Evolutionary conservation across 345 rosid species (phyloP), one percentile per base, ranked within the genome.

Genomic region (Erodium maritimum): DNA sequence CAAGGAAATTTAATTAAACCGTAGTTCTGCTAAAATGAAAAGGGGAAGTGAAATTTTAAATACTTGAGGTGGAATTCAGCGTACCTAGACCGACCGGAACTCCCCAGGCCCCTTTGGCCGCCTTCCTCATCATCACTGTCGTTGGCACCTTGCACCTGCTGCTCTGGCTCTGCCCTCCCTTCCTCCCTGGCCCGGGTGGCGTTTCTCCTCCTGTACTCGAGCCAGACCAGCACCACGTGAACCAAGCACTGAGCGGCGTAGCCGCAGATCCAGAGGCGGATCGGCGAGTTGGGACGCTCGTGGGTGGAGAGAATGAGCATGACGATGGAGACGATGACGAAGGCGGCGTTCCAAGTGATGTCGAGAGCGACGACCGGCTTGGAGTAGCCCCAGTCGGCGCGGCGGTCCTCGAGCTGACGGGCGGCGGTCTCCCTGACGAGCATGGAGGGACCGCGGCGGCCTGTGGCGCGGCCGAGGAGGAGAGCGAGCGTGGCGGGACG

Each of bases 361-460:
- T 91, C 96, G 23, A 90, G 71, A 10, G 89, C 87, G 22, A 91
- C 95, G 2, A 91, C 93, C 5, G 98, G 98, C 76, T 79, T 82
- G 7, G 96, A 84, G 77, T 86, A 88, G 0, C 96, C 95, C 98
- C 96, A 91, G 67, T 91, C 96, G 29, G 81, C 78, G 22, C 99
- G 84, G 52, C 99, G 78, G 69, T 85, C 89, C 63, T 89, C 96
- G 22, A 93, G 80, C 73, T 88, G 77, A 18, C 94, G 91, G 14
- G 94, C 99, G 12, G 99, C 99, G 20, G 99, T 83, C 63, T 93
- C 95, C 56, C 99, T 70, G 0, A 93, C 95, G 8, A 84, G 71
- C 83, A 83, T 76, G 61, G 96, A 84, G 25, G 96, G 94, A 5
- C 85, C 91, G 9, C 88, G 85, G 23, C 87, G 86, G 56, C 98